Base-by-base conservation (phyloP, 2,329 filamentous ascomycete species). In the Diplodia sapinea region DNA sequence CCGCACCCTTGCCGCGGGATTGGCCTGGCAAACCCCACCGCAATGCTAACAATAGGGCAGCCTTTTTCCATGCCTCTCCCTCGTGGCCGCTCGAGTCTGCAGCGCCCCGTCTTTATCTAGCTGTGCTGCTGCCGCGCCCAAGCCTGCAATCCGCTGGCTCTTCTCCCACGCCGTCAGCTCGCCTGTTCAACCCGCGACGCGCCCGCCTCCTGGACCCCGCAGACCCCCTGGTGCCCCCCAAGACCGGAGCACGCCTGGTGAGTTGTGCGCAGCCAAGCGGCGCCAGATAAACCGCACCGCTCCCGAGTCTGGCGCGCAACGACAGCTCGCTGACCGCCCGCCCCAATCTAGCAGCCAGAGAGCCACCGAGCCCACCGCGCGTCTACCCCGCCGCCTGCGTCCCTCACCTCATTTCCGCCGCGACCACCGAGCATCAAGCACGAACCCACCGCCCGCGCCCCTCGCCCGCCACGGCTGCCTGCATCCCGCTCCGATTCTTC, bases 131-230 rank as follows among this genome's bases (percentile, higher is more conserved):
- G 59, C 56, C 38, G 23, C 59, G 5, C 15, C 40, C 26, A 59
- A 47, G 26, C 59, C 47, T n/a, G 26, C 43, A 11, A 4, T 8
- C 47, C 11, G 47, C 59, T 17, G 59, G 29, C 40, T 26, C 54
- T 12, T 12, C 33, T 26, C 31, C 31, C 17, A 11, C 36, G 38
- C 56, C 56, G n/a, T 17, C 56, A 13, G 56, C 56, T 40, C 36
- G 56, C 56, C 56, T 62, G 40, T 17, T 51, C 29, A 51, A 51
- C 47, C 31, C 59, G 59, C 59, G 59, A 63, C 59, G 43, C 59
- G 29, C 59, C 59, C 59, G 59, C 47, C 59, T 63, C 65, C 65
- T 67, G 65, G 65, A 67, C 55, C 65, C 65, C 65, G 55, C 55
- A 65, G 62, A 47, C 43, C 43, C 59, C 59, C 47, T 61, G 56